Evolutionary conservation across 306 rosid species (phyloP), one percentile per base, ranked within the genome.

Genomic region (Pachyrhizus erosus): DNA sequence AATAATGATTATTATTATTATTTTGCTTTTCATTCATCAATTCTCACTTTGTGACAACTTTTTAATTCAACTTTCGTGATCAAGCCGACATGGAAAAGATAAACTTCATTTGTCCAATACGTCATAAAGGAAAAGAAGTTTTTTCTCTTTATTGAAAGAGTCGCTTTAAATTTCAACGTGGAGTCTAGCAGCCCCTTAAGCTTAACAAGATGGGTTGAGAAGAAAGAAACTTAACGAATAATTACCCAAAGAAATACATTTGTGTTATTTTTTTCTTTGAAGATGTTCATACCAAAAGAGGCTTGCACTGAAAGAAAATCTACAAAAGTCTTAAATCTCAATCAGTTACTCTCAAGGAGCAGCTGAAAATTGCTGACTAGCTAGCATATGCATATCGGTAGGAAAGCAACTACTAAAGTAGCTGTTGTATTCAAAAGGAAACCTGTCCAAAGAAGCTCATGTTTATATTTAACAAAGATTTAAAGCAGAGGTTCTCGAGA

Each of bases 271-370:
- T 39, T 39, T 26, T 4, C 24, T 11, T 24, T 11, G 1, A 51
- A 18, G 69, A 31, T 46, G 62, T 31, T 18, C 52, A 23, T 15
- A 46, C 60, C 34, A 65, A 45, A 73, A 15, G 45, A 27, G 61
- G 12, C 12, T 64, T 73, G 45, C 76, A 79, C 72, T 65, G 29
- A 42, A 39, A 73, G 54, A 64, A 77, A 78, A 33, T 26, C 2
- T 29, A 49, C 21, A 48, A 13, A 24, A 62, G 62, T 34, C 33
- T 8, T 3, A 21, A 62, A 52, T 34, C 33, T 8, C 2, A 21
- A 40, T 23, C 7, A 10, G 55, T 45, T 45, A 51, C 9, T 33
- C 24, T 29, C 43, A 21, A 27, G 39, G 57, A 66, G 27, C 68
- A 58, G 37, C 40, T 48, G 60, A 62, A 77, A 37, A 49, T 43